These are phyloP conservation scores for Coffea canephora DNA, from an alignment of 257 asterid species.

Conservation along the genomic window DNA sequence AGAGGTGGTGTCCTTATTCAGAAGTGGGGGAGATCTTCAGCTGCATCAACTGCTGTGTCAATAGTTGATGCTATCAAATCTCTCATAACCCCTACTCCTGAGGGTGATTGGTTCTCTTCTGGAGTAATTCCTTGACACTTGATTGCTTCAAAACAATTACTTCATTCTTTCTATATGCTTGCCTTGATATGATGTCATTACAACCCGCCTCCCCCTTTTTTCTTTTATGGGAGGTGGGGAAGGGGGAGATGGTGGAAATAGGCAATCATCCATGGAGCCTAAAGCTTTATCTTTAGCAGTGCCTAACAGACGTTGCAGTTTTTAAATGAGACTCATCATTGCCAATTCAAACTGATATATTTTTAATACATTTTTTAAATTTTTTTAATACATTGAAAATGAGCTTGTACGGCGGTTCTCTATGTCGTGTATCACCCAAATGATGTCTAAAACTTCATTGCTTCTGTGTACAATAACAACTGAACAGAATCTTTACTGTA, in stretches of 20 bases:
- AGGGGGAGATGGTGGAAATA: no score
- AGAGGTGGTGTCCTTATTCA: constrained; percentile 92
- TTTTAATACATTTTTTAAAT: background rate
- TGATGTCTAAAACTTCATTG: background rate
- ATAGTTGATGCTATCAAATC: constrained; percentile 84
- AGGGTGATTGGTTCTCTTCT: constrained; percentile 94
- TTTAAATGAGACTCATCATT: background rate
- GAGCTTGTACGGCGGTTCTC: background rate
- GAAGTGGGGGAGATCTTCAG: constrained; percentile 99
- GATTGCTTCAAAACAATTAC: background rate
- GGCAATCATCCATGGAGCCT: no score
- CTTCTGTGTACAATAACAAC: background rate
- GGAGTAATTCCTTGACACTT: constrained; percentile 58
- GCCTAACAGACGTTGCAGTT: background rate
- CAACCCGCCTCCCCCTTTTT: background rate
- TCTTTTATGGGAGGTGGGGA: no score
- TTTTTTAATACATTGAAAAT: background rate
- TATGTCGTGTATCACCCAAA: background rate
- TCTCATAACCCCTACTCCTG: constrained; percentile 87
- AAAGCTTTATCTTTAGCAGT: no score
- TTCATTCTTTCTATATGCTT: background rate
- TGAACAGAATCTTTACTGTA: background rate
- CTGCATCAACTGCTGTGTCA: constrained; percentile 97
- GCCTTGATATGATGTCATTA: background rate
- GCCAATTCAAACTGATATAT: background rate